phyloP scores from a whole-genome alignment of 2,329 filamentous ascomycete species.

The Myriosclerotinia curreyana region DNA sequence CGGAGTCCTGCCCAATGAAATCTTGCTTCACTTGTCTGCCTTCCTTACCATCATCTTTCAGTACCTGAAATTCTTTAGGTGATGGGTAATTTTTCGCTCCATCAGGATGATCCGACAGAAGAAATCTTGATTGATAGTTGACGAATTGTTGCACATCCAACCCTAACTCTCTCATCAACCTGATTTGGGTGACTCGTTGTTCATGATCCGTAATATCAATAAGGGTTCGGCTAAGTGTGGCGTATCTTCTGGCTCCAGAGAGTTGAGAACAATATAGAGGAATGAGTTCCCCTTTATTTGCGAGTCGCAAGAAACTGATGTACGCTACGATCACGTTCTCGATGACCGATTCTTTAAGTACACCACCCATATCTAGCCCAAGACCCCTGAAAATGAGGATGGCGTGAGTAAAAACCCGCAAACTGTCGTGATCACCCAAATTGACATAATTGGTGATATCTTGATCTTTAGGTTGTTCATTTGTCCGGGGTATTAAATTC shows the following conservation, averaged over 20 bases:
- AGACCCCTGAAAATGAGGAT: conserved; percentile 64
- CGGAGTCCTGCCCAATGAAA: conserved; percentile 66
- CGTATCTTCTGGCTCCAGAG: conserved; percentile 59
- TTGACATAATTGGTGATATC: conserved; percentile 50
- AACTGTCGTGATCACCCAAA: conserved; percentile 57
- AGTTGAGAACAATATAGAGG: conserved; percentile 87
- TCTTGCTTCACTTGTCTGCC: conserved; percentile 66
- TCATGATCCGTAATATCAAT: conserved; percentile 66
- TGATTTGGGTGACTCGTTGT: conserved; percentile 66
- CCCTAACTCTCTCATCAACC: conserved; percentile 69
- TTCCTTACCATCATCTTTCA: conserved; percentile 46
- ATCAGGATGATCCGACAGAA: conserved; percentile 51
- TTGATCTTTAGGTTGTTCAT: conserved; percentile 39
- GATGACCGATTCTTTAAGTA: conserved; percentile 40
- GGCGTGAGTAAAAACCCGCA: conserved; percentile 70
- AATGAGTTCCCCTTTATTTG: conserved; percentile 71
- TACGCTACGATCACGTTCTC: conserved; percentile 81
- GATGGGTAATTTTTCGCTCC: conserved; percentile 42
- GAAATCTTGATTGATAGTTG: conserved; percentile 59
- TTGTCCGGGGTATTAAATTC: conserved; percentile 45
- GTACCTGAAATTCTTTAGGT: conserved; percentile 50
- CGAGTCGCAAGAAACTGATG: conserved; percentile 71
- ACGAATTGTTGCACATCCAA: conserved; percentile 73
- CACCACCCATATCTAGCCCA: conserved; percentile 47
- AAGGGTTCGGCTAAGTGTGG: conserved; percentile 72